phyloP scores from a whole-genome alignment of 2,329 filamentous ascomycete genomes.

The Sphaerostilbella broomeana region DNA sequence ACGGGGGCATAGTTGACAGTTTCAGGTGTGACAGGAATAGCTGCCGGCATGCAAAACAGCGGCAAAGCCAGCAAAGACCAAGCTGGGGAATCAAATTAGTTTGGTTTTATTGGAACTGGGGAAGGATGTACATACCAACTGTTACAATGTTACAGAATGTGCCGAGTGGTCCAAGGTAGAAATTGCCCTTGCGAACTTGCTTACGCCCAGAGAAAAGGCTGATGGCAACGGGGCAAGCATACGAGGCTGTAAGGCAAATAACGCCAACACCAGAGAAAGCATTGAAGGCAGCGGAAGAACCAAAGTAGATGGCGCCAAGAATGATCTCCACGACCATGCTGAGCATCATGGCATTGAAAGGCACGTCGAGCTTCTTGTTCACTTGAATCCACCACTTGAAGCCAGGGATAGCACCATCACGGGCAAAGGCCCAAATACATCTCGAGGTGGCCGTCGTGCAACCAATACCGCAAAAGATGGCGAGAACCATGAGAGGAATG shows the following conservation, averaged over 20 bases:
- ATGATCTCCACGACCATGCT: constrained; percentile 58
- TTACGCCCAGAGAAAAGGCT: constrained; percentile 55
- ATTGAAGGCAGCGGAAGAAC: constrained; percentile 62
- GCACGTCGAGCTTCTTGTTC: constrained; percentile 56
- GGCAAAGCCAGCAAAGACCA: constrained; percentile 65
- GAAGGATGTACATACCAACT: constrained; percentile 43
- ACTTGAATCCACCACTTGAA: constrained; percentile 55
- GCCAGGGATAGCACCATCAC: constrained; percentile 63
- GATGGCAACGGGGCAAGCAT: constrained; percentile 60
- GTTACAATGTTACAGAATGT: constrained; percentile 56
- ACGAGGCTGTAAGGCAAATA: constrained; percentile 62
- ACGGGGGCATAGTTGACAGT: constrained; percentile 69
- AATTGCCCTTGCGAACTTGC: constrained; percentile 50
- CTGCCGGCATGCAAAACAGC: constrained; percentile 66
- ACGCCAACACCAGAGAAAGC: constrained; percentile 65
- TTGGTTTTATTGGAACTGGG: background rate
- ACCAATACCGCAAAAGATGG: constrained; percentile 59
- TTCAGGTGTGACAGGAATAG: constrained; percentile 49
- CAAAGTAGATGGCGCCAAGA: constrained; percentile 63
- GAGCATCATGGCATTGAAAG: constrained; percentile 66
- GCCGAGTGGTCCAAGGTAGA: constrained; percentile 57
- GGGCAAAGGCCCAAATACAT: constrained; percentile 63
- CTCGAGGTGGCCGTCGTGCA: constrained; percentile 64
- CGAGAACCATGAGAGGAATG: constrained; percentile 59
- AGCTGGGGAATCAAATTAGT: constrained; percentile 29